Conservation (phyloP, 345 rosid genomes). For the Lepidium didymum region DNA sequence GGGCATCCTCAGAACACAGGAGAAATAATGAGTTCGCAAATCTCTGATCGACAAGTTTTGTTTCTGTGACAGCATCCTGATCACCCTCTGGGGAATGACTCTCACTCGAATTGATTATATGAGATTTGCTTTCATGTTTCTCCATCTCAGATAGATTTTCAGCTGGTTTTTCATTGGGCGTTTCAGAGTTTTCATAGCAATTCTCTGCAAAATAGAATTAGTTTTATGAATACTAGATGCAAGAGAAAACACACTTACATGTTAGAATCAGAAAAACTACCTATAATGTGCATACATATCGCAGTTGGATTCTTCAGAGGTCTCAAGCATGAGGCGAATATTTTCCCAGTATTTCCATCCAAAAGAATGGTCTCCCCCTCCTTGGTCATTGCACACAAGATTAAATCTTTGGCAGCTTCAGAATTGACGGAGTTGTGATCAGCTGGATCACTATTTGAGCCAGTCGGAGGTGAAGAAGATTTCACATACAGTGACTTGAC, state of each 20-base stretch:
- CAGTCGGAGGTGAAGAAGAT: conserved; percentile 30
- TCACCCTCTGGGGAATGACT: conserved; percentile 30
- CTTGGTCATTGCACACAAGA: conserved; percentile 49
- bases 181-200: conserved; percentile 28
- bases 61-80: conserved; percentile 30
- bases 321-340: conserved; percentile 33
- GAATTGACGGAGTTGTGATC: conserved; percentile 24
- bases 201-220: conserved; percentile 41
- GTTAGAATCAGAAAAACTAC: conserved; percentile 34
- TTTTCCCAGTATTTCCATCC: conserved; percentile 49
- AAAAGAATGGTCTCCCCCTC: conserved; percentile 51
- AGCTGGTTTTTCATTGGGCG: conserved; percentile 23
- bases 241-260: neutral
- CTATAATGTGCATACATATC: conserved; percentile 58
- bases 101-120: conserved; percentile 21
- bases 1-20: conserved; percentile 57
- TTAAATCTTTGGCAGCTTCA: conserved; percentile 30
- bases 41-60: conserved; percentile 30
- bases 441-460: conserved; percentile 24
- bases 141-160: conserved; percentile 21
- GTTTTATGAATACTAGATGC: neutral
- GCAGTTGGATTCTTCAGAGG: conserved; percentile 40
- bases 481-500: conserved; percentile 47
- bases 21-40: conserved; percentile 33
- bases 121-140: conserved; percentile 32